Conservation (phyloP, 192 early-diverging fungal genomes). For the Allomyces javanicus region DNA sequence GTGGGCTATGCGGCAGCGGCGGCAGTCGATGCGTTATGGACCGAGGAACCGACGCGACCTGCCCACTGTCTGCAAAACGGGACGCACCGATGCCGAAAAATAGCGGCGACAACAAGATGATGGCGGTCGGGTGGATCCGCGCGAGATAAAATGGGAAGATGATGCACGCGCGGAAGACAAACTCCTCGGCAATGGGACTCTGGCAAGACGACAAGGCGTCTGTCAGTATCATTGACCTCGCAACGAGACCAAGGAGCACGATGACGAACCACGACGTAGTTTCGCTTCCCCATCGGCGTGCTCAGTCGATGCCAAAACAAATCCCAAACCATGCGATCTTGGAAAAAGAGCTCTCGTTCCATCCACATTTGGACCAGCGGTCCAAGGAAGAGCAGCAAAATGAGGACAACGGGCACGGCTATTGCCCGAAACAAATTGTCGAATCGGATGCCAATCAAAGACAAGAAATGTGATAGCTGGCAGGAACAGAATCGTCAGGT, state of each 20-base stretch:
- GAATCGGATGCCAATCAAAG: not conserved
- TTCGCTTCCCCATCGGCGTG: constrained; percentile 14
- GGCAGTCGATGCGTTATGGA: too few relatives aligned
- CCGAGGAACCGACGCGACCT: not conserved
- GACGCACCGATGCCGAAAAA: constrained; percentile 52
- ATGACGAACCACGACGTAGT: constrained; percentile 24
- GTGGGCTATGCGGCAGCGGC: constrained; percentile 24
- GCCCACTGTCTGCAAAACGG: not conserved
- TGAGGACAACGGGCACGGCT: constrained; percentile 16
- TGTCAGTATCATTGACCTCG: not conserved
- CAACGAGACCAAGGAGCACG: not conserved
- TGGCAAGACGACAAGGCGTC: constrained; percentile 7
- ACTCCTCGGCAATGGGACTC: constrained; percentile 55
- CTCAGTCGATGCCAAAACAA: constrained; percentile 7
- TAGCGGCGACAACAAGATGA: constrained; percentile 37
- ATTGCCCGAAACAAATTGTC: constrained; percentile 6
- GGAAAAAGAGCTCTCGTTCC: constrained; percentile 21
- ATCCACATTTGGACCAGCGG: constrained; percentile 22
- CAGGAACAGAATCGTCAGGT: not conserved
- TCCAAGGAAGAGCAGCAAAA: constrained; percentile 31
- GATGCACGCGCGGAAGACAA: constrained; percentile 53
- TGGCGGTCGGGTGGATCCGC: constrained; percentile 10
- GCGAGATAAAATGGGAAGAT: constrained; percentile 24
- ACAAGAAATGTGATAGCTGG: not conserved
- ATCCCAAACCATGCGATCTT: constrained; percentile 12